A percentile compares a stretch with the other conserved stretches of the same genome.
Conservation (phyloP, 1,284 basidiomycete genomes). For the Microstroma glucosiphilum region DNA sequence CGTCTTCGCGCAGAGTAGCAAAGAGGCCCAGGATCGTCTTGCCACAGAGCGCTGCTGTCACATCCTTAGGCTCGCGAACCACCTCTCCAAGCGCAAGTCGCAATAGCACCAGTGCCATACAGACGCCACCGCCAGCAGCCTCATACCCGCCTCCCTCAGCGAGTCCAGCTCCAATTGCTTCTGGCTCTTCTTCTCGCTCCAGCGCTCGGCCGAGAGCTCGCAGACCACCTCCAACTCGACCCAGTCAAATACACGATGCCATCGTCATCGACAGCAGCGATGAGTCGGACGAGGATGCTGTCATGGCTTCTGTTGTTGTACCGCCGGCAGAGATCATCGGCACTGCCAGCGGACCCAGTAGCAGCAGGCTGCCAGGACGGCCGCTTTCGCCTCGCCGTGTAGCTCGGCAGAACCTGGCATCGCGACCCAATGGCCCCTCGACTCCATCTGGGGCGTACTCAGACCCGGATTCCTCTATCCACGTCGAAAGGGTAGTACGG, state of each 20-base stretch:
- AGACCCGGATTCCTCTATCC: background rate
- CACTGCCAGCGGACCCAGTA: too few species aligned
- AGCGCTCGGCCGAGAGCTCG: background rate
- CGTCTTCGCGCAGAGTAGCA: too few species aligned
- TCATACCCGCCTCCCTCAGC: background rate
- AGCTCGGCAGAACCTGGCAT: background rate
- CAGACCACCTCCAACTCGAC: background rate
- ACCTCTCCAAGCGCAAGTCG: too few species aligned
- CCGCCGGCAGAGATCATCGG: too few species aligned
- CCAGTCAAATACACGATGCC: background rate
- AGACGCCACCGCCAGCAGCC: background rate
- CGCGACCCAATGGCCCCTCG: background rate
- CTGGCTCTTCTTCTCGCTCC: background rate
- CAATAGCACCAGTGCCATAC: too few species aligned
- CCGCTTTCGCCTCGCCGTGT: background rate
- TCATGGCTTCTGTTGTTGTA: too few species aligned
- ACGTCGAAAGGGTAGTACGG: background rate
- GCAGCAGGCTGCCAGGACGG: background rate
- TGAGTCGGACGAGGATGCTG: background rate
- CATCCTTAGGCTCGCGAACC: too few species aligned
- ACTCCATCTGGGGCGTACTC: background rate
- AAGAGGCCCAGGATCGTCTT: too few species aligned
- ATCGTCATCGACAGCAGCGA: constrained; percentile 1
- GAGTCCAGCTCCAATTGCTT: background rate
- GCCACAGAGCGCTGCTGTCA: too few species aligned